A percentile compares a stretch with the other conserved stretches of the same genome.
Conservation (phyloP, 768 basidiomycete genomes). For the Crassisporium funariophilum region DNA sequence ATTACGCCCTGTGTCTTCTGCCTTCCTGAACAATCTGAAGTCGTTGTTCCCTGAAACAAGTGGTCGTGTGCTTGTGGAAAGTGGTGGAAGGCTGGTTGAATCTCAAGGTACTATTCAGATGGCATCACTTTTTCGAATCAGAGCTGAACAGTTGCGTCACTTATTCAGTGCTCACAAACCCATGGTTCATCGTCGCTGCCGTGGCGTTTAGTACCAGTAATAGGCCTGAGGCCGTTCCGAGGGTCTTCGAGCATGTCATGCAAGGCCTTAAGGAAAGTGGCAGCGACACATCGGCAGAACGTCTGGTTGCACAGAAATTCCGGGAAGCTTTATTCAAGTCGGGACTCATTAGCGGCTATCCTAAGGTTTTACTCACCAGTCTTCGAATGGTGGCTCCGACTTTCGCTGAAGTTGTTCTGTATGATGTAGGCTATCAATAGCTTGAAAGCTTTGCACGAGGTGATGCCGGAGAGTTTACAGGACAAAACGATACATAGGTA, state of each 20-base stretch:
- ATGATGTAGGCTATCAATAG: constrained; percentile 63
- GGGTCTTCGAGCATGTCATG: constrained; percentile 53
- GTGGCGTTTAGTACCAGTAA: constrained; percentile 63
- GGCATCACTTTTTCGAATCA: too few relatives aligned
- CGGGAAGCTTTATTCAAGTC: constrained; percentile 66
- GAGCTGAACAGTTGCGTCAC: too few relatives aligned
- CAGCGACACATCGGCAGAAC: constrained; percentile 31
- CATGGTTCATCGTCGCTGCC: constrained; percentile 63
- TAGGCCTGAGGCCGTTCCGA: constrained; percentile 56
- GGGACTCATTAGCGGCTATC: constrained; percentile 57
- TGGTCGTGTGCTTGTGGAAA: constrained; percentile 8
- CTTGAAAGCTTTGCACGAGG: constrained; percentile 50
- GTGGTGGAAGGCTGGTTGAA: too few relatives aligned
- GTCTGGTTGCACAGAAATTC: constrained; percentile 51
- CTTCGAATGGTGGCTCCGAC: neutral
- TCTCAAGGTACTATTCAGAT: too few relatives aligned
- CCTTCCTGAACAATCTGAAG: constrained; percentile 47
- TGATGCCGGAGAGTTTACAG: constrained; percentile 51
- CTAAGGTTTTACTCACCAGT: constrained; percentile 43
- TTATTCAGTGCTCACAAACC: constrained; percentile 31
- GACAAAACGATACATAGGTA: constrained; percentile 53
- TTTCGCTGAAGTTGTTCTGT: neutral
- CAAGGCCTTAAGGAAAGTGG: constrained; percentile 35
- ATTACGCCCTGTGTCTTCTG: constrained; percentile 36
- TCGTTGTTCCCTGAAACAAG: constrained; percentile 42